phyloP scores from a whole-genome alignment of 441 rosid species.

The Arabidopsis lyrata region DNA sequence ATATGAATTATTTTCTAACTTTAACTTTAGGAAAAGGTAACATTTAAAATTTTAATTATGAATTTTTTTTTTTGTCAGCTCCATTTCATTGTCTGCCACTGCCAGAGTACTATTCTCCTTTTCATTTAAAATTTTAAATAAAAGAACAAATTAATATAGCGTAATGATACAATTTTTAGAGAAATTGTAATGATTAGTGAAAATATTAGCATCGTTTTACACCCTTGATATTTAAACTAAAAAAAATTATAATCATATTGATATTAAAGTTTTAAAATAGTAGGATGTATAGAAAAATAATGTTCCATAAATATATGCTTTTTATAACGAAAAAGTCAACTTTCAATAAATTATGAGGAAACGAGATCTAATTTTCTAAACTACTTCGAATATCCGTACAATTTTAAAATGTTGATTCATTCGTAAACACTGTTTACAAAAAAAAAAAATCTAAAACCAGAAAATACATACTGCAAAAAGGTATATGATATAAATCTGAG shows the following conservation, averaged over 20 bases:
- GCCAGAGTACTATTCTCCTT: constrained; percentile 17
- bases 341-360: constrained; percentile 15
- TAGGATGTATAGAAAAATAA: not conserved
- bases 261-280: not conserved
- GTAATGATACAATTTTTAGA: not conserved
- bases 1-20: constrained; percentile 18
- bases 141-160: not conserved
- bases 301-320: not conserved
- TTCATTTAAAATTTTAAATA: not conserved
- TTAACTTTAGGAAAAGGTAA: constrained; percentile 31
- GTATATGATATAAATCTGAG: not conserved
- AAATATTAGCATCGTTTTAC: not conserved
- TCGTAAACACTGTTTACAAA: not conserved
- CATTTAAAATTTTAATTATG: constrained; percentile 9
- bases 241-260: not conserved
- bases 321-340: constrained; percentile 23
- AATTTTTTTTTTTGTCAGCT: not conserved
- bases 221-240: not conserved
- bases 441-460: not conserved
- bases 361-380: constrained; percentile 4
- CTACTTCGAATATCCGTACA: constrained; percentile 28
- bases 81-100: constrained; percentile 9
- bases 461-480: not conserved
- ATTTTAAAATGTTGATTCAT: not conserved
- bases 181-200: not conserved